Conservation (phyloP, 2,329 filamentous ascomycete species). For the Colletotrichum kahawae region DNA sequence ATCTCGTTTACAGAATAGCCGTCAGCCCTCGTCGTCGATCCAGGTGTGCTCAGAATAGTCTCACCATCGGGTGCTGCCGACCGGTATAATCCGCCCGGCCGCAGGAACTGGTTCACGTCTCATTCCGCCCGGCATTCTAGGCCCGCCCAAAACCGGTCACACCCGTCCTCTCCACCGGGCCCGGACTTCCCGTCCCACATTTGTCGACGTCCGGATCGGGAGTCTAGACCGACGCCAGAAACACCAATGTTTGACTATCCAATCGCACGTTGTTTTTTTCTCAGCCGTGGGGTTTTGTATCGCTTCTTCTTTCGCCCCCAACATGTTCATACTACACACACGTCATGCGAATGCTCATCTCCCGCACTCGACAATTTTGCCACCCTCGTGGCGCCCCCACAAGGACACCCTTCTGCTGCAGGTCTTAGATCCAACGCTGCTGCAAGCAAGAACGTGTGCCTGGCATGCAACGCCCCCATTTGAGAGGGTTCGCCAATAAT, state of each 20-base stretch:
- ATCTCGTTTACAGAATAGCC: neutral
- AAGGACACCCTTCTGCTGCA: neutral
- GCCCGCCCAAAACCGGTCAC: neutral
- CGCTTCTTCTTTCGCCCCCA: neutral
- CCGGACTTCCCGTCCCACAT: neutral
- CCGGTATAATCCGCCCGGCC: neutral
- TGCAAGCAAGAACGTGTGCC: neutral
- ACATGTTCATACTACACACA: neutral
- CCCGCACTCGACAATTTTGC: neutral
- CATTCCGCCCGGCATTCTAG: conserved; percentile 3
- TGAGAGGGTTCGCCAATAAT: neutral
- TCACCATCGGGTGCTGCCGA: neutral
- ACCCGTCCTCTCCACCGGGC: neutral
- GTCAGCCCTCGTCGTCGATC: neutral
- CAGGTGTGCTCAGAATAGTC: neutral
- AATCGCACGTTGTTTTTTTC: neutral
- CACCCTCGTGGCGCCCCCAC: neutral
- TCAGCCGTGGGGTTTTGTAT: neutral
- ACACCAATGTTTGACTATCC: neutral
- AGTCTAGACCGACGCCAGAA: neutral
- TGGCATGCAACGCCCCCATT: neutral
- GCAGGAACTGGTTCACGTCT: neutral
- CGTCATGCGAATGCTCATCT: neutral
- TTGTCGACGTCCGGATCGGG: neutral
- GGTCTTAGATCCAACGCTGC: neutral